A percentile compares a stretch with the other conserved stretches of the same genome.
These are phyloP conservation scores for Suillus plorans DNA, from an alignment of 768 basidiomycete species.

Conservation along the genomic window DNA sequence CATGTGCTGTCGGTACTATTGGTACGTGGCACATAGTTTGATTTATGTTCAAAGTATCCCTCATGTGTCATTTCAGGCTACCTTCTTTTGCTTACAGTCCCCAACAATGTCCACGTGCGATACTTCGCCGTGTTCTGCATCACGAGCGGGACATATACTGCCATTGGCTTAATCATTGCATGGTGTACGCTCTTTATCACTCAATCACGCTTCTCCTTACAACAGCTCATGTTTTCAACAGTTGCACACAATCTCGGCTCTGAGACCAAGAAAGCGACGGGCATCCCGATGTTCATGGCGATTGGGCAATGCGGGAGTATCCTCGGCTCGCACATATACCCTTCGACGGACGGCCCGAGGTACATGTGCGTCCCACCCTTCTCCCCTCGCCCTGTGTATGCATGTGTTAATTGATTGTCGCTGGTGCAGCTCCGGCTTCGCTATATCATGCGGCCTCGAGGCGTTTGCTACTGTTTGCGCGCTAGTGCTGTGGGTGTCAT, in stretches of 20 bases:
- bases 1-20: slow-evolving; percentile 32
- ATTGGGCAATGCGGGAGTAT: slow-evolving; percentile 79
- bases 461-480: slow-evolving; percentile 57
- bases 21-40: slow-evolving; percentile 17
- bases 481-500: slow-evolving; percentile 56
- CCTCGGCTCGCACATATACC: slow-evolving; percentile 75
- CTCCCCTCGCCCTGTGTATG: neutral
- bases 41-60: slow-evolving; percentile 45
- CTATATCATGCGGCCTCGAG: slow-evolving; percentile 50
- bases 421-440: slow-evolving; percentile 54
- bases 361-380: slow-evolving; percentile 52
- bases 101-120: slow-evolving; percentile 54
- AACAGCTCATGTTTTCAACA: slow-evolving; percentile 18
- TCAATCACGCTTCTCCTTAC: neutral
- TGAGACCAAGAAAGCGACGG: slow-evolving; percentile 74
- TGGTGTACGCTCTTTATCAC: slow-evolving; percentile 58
- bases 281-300: slow-evolving; percentile 77
- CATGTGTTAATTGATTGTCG: neutral
- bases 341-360: slow-evolving; percentile 57
- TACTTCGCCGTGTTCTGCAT: slow-evolving; percentile 83
- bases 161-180: slow-evolving; percentile 70
- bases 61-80: slow-evolving; percentile 51
- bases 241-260: slow-evolving; percentile 76
- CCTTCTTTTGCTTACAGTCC: slow-evolving; percentile 56
- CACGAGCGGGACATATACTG: slow-evolving; percentile 73